Base-by-base conservation (phyloP, 2,329 filamentous ascomycete species). In the Sordariomycetes sp. region DNA sequence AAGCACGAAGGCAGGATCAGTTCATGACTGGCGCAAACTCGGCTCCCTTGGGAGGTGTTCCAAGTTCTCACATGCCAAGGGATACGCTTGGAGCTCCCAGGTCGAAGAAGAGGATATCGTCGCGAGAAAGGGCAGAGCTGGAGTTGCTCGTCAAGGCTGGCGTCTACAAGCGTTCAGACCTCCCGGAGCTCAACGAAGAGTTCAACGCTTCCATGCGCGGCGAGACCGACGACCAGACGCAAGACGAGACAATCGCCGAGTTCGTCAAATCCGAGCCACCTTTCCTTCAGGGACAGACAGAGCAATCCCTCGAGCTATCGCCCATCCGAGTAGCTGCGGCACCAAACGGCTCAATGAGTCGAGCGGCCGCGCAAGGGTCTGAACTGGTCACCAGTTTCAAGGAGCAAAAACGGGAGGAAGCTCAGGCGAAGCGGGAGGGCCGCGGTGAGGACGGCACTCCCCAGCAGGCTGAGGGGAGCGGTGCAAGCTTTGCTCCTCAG, bases 281-380 rank as follows among this genome's bases (percentile, higher is more conserved):
- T 0, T 98, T 98, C 66, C 60, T 98, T 42, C 84, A 86, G 12
- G 92, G 92, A 5, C 93, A 98, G 56, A 98, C 92, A 1, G 95
- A 95, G 52, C 88, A 94, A 53, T 94, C 87, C 8, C 68, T 98
- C 8, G 92, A 98, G 50, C 64, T 98, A 4, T 95, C 88, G 3
- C 92, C 92, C 0, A 98, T 98, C 41, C 75, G 93, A 43, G 88
- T 98, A 16, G 86, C 98, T 47, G 96, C 96, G 59, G 92, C 92
- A 2, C 93, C 92, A 0, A 92, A 98, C 57, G 92, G 92, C n/a
- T 96, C 90, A 4, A 79, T 98, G 58, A 98, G 98, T 54, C 75
- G 92, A 49, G 86, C 93, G 31, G 93, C 93, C 12, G 94, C 96
- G 84, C 81, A 88, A 8, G 90, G 92, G 29, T 88, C 90, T 12